phyloP scores from a whole-genome alignment of 2,329 filamentous ascomycete species.

The Aureobasidium sp. region DNA sequence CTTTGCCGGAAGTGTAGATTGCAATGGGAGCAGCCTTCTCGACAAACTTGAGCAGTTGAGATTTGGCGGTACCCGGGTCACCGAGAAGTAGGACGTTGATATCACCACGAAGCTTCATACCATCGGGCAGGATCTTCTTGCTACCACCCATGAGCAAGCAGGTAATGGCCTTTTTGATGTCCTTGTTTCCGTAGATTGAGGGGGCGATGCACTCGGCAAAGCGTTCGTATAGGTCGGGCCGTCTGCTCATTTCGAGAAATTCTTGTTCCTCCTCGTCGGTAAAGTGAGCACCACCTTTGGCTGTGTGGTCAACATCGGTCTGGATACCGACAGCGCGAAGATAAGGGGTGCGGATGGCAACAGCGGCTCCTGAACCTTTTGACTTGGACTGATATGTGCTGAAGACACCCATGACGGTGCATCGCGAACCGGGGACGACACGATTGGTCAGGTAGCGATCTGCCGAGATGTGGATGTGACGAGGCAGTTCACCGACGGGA shows the following conservation, averaged over 20 bases:
- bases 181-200: conserved; percentile 89
- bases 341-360: conserved; percentile 93
- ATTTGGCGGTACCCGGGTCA: conserved; percentile 97
- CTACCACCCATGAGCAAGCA: conserved; percentile 90
- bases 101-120: conserved; percentile 94
- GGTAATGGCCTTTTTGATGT: conserved; percentile 96
- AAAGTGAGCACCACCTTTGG: conserved; percentile 70
- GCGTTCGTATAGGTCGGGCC: conserved; percentile 83
- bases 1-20: conserved; percentile 97
- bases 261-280: conserved; percentile 96
- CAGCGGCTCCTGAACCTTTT: conserved; percentile 70
- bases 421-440: conserved; percentile 89
- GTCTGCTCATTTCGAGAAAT: conserved; percentile 80
- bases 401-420: conserved; percentile 93
- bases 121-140: conserved; percentile 95
- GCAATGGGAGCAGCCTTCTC: conserved; percentile 94
- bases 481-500: conserved; percentile 87
- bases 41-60: conserved; percentile 92
- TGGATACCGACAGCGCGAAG: conserved; percentile 87
- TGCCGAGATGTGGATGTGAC: conserved; percentile 93
- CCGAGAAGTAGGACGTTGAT: conserved; percentile 96
- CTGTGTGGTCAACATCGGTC: conserved; percentile 79
- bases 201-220: conserved; percentile 92
- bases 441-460: conserved; percentile 92
- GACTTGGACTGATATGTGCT: conserved; percentile 89